These are phyloP conservation scores for Hydnomerulius pinastri DNA, from an alignment of 768 basidiomycete genomes.

Conservation along the genomic window DNA sequence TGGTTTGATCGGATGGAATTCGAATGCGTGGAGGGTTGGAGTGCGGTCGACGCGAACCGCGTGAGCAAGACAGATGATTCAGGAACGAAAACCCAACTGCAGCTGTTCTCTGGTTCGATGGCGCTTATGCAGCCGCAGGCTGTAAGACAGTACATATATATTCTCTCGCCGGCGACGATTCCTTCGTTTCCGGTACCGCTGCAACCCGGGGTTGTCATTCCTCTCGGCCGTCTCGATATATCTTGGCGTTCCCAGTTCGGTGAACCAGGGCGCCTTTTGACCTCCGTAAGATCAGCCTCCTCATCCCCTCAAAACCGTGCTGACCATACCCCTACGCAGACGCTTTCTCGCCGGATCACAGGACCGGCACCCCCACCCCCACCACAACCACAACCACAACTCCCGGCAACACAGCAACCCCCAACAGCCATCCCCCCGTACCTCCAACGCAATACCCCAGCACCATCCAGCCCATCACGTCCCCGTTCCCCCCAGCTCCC, in stretches of 20 bases:
- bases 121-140: conserved; percentile 84
- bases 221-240: conserved; percentile 87
- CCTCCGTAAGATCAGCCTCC: conserved; percentile 52
- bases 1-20: conserved; percentile 82
- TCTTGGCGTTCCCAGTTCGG: conserved; percentile 85
- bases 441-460: conserved; percentile 58
- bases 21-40: conserved; percentile 71
- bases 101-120: conserved; percentile 60
- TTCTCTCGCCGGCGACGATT: conserved; percentile 56
- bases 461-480: conserved; percentile 44
- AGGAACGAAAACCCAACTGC: conserved; percentile 23
- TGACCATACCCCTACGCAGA: conserved; percentile 32
- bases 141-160: conserved; percentile 85
- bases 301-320: background rate
- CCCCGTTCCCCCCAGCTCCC: conserved; percentile 60
- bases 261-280: conserved; percentile 84
- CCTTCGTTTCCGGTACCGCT: conserved; percentile 50
- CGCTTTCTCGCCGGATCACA: conserved; percentile 81
- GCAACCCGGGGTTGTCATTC: conserved; percentile 69
- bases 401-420: conserved; percentile 40
- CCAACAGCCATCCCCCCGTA: conserved; percentile 76
- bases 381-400: conserved; percentile 18
- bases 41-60: conserved; percentile 54
- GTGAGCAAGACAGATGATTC: conserved; percentile 20
- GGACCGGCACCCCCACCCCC: conserved; percentile 47